These are phyloP conservation scores for Corymbia calophylla DNA, from an alignment of 441 rosid genomes.

Conservation along the genomic window DNA sequence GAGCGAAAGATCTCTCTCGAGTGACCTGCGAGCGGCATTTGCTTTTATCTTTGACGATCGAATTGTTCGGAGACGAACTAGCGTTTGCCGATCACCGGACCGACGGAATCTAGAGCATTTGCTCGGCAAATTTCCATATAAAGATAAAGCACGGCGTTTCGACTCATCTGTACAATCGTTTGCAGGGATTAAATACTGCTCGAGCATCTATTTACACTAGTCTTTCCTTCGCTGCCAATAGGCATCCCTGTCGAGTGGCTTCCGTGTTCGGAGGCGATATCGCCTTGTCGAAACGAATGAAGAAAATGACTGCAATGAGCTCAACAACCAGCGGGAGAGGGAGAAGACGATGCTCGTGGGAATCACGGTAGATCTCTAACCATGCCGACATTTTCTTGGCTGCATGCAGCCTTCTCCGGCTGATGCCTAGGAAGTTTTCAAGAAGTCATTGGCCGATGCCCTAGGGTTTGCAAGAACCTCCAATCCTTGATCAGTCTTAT, in stretches of 20 bases:
- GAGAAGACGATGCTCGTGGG: neutral
- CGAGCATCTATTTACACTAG: neutral
- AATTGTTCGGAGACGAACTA: neutral
- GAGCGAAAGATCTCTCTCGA: neutral
- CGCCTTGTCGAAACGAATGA: neutral
- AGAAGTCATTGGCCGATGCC: neutral
- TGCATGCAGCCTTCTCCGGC: neutral
- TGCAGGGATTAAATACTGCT: neutral
- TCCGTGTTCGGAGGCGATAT: neutral
- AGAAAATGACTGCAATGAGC: neutral
- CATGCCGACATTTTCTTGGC: neutral
- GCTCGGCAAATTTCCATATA: slow-evolving; percentile 51
- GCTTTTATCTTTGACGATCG: neutral
- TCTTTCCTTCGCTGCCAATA: neutral
- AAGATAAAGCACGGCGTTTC: slow-evolving; percentile 25
- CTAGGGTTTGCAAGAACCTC: neutral
- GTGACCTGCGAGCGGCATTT: neutral
- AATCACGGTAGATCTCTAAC: neutral
- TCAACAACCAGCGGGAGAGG: neutral
- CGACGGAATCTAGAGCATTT: slow-evolving; percentile 39
- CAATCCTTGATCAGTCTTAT: neutral
- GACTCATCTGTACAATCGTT: neutral
- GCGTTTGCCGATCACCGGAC: slow-evolving; percentile 41
- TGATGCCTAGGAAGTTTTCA: neutral
- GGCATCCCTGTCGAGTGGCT: neutral